Evolutionary conservation across 139 green algal genomes (phyloP), one percentile per base, ranked within the genome.

Genomic region (Parachlorella kessleri): DNA sequence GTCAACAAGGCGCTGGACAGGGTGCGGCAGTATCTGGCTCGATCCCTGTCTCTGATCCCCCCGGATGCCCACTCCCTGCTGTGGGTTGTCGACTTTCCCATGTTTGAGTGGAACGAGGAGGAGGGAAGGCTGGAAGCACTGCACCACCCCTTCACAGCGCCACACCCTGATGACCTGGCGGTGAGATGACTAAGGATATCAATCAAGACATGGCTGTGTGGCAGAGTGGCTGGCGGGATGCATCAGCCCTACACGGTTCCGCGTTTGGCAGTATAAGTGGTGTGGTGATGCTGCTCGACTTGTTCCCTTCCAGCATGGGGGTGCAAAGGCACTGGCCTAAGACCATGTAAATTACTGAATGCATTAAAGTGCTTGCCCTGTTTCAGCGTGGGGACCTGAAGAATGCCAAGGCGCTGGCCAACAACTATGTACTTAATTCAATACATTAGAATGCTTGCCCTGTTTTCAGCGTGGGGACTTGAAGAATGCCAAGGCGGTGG

Each of bases 121-220:
- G 91, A 98, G 81, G 72, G 80, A 30, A 81, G 94, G 48, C 86
- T 88, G 54, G 84, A 91, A 70, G 73, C 96, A 39, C 84, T 98
- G 82, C 96, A 99, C 85, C 96, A 99, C 80, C 96, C 96, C 67
- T 99, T 99, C 90, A 99, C 96, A 2, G 95, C 96, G 1, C 96
- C 96, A 18, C 88, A 95, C 80, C 83, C 86, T 24, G 88, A 95
- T 0, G 91, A 96, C 72, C 32, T 88, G 33, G 73, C 76, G 39
- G 82, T 76, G n/a, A n/a, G n/a, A n/a, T n/a, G n/a, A n/a, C n/a
- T n/a, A 79, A 63, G 53, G n/a, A n/a, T n/a, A n/a, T n/a, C n/a
- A n/a, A n/a, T n/a, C n/a, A n/a, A n/a, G n/a, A n/a, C n/a, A n/a
- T n/a, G n/a, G n/a, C n/a, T n/a, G n/a, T n/a, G n/a, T n/a, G n/a